phyloP scores from a whole-genome alignment of 768 basidiomycete genomes.

The Boletus rufocinnamomeus region DNA sequence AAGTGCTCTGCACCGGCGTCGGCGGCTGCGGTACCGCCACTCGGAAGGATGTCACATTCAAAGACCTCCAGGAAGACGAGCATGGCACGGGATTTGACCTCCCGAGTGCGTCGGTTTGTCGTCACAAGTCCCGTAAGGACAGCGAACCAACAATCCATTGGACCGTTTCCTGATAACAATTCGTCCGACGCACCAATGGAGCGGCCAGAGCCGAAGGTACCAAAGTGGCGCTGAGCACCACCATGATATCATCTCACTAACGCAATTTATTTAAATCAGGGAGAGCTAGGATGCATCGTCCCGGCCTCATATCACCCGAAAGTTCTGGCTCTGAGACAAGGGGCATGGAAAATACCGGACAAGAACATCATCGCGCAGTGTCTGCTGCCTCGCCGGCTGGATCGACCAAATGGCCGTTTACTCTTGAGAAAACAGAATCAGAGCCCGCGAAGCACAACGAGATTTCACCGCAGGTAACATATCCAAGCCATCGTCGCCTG shows the following conservation, averaged over 20 bases:
- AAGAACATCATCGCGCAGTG: background rate
- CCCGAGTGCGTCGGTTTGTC: conserved; percentile 15
- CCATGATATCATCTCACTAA: too few relatives aligned
- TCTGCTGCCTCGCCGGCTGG: background rate
- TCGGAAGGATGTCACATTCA: conserved; percentile 62
- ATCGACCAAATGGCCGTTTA: background rate
- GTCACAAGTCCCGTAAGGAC: background rate
- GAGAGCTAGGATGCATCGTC: background rate
- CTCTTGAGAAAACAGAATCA: background rate
- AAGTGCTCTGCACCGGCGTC: conserved; percentile 6
- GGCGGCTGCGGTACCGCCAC: conserved; percentile 43
- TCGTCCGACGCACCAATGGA: background rate
- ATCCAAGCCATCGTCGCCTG: background rate
- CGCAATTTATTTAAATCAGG: background rate
- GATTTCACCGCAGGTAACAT: background rate
- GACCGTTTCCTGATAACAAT: background rate
- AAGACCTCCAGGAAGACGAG: conserved; percentile 74
- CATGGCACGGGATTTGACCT: conserved; percentile 57
- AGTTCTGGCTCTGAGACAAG: background rate
- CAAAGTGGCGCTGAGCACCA: too few relatives aligned
- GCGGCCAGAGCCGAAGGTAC: background rate
- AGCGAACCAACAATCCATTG: too few relatives aligned
- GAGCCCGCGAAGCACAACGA: background rate
- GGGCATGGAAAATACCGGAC: too few relatives aligned
- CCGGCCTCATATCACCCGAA: background rate